Base-by-base conservation (phyloP, 495 filamentous ascomycete genomes). In the Cercophora scortea region DNA sequence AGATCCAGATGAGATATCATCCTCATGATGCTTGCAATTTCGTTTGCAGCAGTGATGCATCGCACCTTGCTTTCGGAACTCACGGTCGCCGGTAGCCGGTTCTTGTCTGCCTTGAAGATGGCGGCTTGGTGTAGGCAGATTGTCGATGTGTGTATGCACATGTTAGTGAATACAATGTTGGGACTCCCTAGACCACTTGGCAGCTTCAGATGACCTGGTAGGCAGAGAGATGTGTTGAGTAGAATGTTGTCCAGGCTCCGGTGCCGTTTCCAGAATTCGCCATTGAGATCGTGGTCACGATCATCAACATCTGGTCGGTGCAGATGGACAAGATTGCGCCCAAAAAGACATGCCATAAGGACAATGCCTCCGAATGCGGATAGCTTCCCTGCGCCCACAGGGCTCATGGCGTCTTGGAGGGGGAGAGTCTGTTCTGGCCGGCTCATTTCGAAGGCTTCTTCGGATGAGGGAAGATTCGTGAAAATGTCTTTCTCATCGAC, bases 111-210 rank as follows among this genome's bases (percentile, higher is more conserved):
- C 66, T 96, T 97, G 78, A 90, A 96, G 16, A 97, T 96, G 16
- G 93, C 94, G 7, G 94, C 94, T 65, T 99, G 93, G 64, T 99
- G 93, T 7, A 97, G 78, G 67, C 94, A 97, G 42, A 99, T 97
- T 2, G 90, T 93, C 1, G 90, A 94, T 0, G 93, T 95, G 62
- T 97, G 93, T 35, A 97, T 90, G 61, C 86, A 88, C 88, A 97
- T 96, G 55, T 97, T 97, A 34, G 88, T 84, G 61, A 96, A 97
- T 16, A 99, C 83, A 47, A 94, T 83, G 59, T 96, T 99, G 8
- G 90, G 74, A 64, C 94, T 85, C 10, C 72, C 67, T 42, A 95
- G 74, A 0, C 88, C 91, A 40, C 66, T 66, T 3, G 94, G 91
- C 33, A 99, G 75, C 56, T 91, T 85, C 12, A 99, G 79, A 57